Evolutionary conservation across 1,139 yeast genomes (phyloP).

Genomic region (Taphrina betulina): DNA sequence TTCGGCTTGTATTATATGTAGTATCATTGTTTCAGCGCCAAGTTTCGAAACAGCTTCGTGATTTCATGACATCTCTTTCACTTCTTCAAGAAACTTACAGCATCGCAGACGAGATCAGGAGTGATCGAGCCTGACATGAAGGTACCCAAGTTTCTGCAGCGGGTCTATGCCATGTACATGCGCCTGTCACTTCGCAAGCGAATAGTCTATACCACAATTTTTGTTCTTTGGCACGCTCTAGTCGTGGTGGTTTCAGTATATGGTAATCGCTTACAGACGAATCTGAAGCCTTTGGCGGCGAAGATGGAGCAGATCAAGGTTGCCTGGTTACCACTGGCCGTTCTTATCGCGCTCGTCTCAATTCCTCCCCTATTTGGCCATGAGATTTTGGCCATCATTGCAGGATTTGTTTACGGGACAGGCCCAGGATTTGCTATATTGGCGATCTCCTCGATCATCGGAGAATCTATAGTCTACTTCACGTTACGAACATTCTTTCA

Average conservation of each 20-base stretch:
- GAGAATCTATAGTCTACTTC: conserved; percentile 32
- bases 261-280: conserved; percentile 10
- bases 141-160: too few relatives aligned
- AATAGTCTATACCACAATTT: conserved; percentile 8
- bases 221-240: conserved; percentile 8
- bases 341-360: conserved; percentile 30
- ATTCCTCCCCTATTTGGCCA: conserved; percentile 34
- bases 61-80: too few relatives aligned
- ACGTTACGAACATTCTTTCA: conserved; percentile 31
- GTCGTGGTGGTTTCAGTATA: conserved; percentile 2
- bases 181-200: conserved; percentile 8
- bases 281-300: conserved; percentile 24
- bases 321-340: conserved; percentile 23
- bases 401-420: conserved; percentile 32
- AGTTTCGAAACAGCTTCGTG: too few relatives aligned
- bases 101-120: too few relatives aligned
- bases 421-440: conserved; percentile 24
- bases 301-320: conserved; percentile 20
- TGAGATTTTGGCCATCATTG: conserved; percentile 31
- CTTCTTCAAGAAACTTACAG: too few relatives aligned
- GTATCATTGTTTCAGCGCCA: too few relatives aligned
- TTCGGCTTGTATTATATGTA: too few relatives aligned
- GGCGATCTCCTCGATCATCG: conserved; percentile 25
- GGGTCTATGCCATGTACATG: background rate
- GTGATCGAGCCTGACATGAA: too few relatives aligned